Base-by-base conservation (phyloP, 352 stramenopile species). In the Phytophthora parvispora region DNA sequence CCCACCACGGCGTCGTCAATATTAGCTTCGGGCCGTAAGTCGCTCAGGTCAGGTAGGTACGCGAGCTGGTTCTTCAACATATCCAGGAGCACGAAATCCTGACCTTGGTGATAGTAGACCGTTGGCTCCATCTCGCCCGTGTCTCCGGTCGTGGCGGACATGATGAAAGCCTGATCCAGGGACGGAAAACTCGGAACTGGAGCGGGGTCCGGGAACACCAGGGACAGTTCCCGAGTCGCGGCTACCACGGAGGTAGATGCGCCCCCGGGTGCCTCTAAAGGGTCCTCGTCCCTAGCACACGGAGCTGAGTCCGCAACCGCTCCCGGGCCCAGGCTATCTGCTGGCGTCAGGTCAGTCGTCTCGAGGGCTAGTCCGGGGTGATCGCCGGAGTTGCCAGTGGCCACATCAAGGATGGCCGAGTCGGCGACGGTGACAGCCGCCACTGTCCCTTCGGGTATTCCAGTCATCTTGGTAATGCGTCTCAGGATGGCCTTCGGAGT, bases 91-190 rank as follows among this genome's bases (percentile, higher is more conserved):
- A 66, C 40, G 9, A 62, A 60, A 15, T 67, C 57, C 1, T 20
- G 18, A 7, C 49, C 56, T 54, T 67, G 48, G 15, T 61, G 64
- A 15, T 47, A 62, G 12, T 60, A 72, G 0, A 66, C 63, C 2
- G 36, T 27, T 1, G 47, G 47, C 1, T 71, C 48, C 0, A 18
- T 8, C 5, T 38, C 56, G 1, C 45, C 10, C 5, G 20, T 28
- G 1, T 48, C 22, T 6, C n/a, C 56, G 1, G 43, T 28, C 0
- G 13, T 32, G 1, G 56, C 20, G 6, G 55, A 13, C 43, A 64
- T 55, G 10, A 48, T 1, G 7, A 38, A 64, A 0, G 43, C 12
- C 4, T 34, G 27, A 4, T 34, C 12, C 16, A 62, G 18, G 6
- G 18, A 2, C 6, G n/a, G 16, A 0, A 12, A 12, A 9, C 4